phyloP scores from a whole-genome alignment of 768 basidiomycete species.

The Daedaleopsis sinensis region DNA sequence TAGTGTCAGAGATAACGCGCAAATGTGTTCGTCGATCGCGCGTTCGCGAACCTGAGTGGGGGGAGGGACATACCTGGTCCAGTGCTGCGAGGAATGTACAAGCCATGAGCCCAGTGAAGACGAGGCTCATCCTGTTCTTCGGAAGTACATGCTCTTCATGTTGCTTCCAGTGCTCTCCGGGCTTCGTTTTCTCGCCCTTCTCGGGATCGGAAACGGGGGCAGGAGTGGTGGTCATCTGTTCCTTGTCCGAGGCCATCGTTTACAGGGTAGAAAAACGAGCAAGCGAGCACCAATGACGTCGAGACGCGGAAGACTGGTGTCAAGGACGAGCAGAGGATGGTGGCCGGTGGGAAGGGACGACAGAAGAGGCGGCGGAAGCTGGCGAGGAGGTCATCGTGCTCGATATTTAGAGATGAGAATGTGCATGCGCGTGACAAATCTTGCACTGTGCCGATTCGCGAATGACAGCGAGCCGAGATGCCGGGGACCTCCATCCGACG shows the following conservation, averaged over 20 bases:
- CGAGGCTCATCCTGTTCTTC: constrained; percentile 44
- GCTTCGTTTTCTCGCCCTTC: constrained; percentile 16
- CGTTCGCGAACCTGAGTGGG: not conserved
- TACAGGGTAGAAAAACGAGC: not conserved
- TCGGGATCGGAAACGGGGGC: not conserved
- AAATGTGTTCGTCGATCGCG: not conserved
- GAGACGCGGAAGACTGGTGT: constrained; percentile 2
- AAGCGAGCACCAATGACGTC: not conserved
- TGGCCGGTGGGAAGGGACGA: constrained; percentile 2
- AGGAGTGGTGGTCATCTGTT: not conserved
- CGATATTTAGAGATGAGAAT: constrained; percentile 8
- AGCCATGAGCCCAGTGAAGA: constrained; percentile 48
- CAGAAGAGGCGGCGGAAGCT: constrained; percentile 3
- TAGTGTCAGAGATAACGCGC: too few species aligned
- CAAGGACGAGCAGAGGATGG: not conserved
- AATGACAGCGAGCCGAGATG: constrained; percentile 7
- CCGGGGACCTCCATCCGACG: constrained; percentile 1
- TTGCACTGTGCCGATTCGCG: not conserved
- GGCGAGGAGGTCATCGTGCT: not conserved
- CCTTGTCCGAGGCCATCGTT: constrained; percentile 7
- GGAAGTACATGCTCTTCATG: constrained; percentile 46
- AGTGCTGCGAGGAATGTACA: constrained; percentile 49
- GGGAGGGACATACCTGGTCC: constrained; percentile 38
- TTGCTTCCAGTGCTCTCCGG: constrained; percentile 41
- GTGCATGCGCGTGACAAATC: constrained; percentile 15